These are phyloP conservation scores for Blastobotrys mokoenaii DNA, from an alignment of 805 yeast genomes.

Conservation along the genomic window DNA sequence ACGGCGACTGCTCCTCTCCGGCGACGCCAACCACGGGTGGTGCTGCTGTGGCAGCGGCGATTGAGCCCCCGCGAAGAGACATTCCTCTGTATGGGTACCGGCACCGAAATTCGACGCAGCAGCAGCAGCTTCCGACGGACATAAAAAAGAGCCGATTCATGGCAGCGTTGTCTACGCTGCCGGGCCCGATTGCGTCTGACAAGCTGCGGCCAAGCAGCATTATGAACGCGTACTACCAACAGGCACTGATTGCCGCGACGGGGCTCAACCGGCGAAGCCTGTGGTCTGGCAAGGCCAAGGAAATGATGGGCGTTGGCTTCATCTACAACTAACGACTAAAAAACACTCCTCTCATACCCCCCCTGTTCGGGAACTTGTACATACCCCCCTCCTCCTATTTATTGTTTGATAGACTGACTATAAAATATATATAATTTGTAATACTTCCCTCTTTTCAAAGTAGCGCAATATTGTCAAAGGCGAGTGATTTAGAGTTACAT, in stretches of 20 bases:
- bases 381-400: no score
- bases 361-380: no score
- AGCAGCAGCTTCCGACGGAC: not conserved
- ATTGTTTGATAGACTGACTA: no score
- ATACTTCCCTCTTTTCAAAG: no score
- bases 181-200: constrained; percentile 7
- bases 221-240: constrained; percentile 16
- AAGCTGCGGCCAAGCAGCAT: constrained; percentile 2
- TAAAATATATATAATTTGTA: no score
- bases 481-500: no score
- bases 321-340: not conserved
- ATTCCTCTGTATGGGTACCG: constrained; percentile 21
- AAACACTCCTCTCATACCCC: no score
- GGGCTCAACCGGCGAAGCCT: constrained; percentile 23
- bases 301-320: constrained; percentile 18
- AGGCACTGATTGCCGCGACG: constrained; percentile 20
- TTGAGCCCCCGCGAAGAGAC: constrained; percentile 10
- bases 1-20: constrained; percentile 7
- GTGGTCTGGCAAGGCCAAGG: constrained; percentile 25
- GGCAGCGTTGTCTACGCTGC: constrained; percentile 23
- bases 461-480: no score
- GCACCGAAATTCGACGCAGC: constrained; percentile 6
- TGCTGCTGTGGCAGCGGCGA: no score
- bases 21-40: constrained; percentile 13
- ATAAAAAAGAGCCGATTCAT: constrained; percentile 14